Percentiles rank a stretch among this genome's conserved stretches.
These are phyloP conservation scores for Saccharum spontaneum DNA, from an alignment of 176 grass and related monocot genomes.

Conservation along the genomic window DNA sequence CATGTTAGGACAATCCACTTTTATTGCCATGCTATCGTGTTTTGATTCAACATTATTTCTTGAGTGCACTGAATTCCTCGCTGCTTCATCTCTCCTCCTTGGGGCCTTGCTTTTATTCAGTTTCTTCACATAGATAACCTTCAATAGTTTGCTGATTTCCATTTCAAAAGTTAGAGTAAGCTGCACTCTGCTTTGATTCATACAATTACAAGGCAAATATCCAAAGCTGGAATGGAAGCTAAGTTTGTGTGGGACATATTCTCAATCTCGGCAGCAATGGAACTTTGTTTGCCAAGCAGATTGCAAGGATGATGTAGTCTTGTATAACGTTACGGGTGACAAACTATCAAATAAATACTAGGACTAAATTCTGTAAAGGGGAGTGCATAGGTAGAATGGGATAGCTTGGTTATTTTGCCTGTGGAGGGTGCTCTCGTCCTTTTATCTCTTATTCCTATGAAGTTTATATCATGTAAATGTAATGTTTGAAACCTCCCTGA, in stretches of 20 bases:
- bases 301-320: not conserved
- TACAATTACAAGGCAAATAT: not conserved
- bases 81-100: not conserved
- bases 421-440: not conserved
- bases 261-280: conserved; percentile 2
- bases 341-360: not conserved
- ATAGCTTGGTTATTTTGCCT: not conserved
- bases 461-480: not conserved
- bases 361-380: conserved; percentile 21
- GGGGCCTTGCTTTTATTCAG: not conserved
- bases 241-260: not conserved
- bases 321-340: not conserved
- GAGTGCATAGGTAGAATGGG: conserved; percentile 4
- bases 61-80: not conserved
- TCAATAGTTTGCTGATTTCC: conserved; percentile 10
- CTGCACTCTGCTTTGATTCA: not conserved
- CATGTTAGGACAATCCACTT: not conserved
- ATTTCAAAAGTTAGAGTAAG: not conserved
- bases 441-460: not conserved
- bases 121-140: conserved; percentile 21
- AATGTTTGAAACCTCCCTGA: not conserved
- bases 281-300: not conserved
- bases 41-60: conserved; percentile 7
- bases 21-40: not conserved
- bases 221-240: conserved; percentile 2